Conservation (phyloP, 2,329 filamentous ascomycete species). For the Exophiala sp. region DNA sequence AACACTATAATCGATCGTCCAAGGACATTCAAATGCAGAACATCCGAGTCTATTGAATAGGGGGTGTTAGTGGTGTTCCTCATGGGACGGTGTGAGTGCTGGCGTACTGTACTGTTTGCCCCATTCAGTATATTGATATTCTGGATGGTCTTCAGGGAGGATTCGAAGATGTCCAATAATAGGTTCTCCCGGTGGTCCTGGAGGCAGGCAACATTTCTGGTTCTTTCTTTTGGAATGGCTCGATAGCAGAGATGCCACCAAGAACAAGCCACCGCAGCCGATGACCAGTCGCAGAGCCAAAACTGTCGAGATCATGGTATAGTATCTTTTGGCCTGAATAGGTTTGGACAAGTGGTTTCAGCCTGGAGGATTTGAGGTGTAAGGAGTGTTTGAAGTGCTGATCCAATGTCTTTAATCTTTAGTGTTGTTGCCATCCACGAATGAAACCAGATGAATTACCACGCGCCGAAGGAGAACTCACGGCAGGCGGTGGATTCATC, state of each 20-base stretch:
- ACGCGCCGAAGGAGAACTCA: neutral
- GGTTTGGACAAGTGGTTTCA: no score
- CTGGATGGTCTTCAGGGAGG: conserved; percentile 10
- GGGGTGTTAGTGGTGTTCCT: neutral
- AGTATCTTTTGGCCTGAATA: no score
- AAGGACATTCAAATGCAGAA: conserved; percentile 27
- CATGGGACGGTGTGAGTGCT: neutral
- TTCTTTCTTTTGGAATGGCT: neutral
- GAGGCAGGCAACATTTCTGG: conserved; percentile 3
- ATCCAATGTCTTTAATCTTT: no score
- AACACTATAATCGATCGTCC: conserved; percentile 36
- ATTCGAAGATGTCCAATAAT: conserved; percentile 13
- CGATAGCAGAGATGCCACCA: neutral
- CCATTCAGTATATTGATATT: conserved; percentile 15
- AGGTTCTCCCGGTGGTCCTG: conserved; percentile 9
- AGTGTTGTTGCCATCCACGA: neutral
- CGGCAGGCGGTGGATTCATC: neutral
- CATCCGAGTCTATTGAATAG: conserved; percentile 7
- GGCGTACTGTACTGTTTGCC: conserved; percentile 13
- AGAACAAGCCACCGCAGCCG: neutral
- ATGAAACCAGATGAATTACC: neutral
- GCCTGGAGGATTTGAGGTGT: no score
- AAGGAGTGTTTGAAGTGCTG: no score
- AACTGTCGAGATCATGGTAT: neutral
- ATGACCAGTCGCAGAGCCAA: neutral